Conservation (phyloP, 2,329 filamentous ascomycete species). For the Beauveria australis region DNA sequence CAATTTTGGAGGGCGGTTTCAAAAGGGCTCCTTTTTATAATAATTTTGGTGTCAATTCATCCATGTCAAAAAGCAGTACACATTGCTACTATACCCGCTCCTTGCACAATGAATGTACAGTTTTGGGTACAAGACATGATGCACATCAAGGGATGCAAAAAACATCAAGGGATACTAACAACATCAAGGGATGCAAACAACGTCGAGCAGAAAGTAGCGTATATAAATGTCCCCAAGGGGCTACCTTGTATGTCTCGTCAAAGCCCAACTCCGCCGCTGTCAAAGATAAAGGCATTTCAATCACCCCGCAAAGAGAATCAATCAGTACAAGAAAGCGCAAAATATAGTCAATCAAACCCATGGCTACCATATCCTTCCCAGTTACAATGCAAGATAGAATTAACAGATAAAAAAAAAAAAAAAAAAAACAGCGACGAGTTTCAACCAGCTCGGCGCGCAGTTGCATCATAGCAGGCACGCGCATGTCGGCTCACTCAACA, state of each 20-base stretch:
- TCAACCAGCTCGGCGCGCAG: neutral
- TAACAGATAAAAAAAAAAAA: constrained; percentile 1
- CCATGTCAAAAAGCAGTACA: neutral
- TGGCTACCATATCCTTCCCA: constrained; percentile 4
- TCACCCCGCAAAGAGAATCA: neutral
- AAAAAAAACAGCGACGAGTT: neutral
- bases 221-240: neutral
- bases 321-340: neutral
- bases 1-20: constrained; percentile 75
- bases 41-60: neutral
- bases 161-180: too few species aligned
- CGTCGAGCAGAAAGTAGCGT: constrained; percentile 1
- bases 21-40: constrained; percentile 60
- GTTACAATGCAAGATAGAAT: constrained; percentile 6
- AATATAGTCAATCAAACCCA: neutral
- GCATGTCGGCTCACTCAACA: neutral
- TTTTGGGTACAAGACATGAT: neutral
- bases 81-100: too few species aligned
- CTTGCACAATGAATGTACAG: neutral
- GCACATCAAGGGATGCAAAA: neutral
- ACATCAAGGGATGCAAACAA: neutral
- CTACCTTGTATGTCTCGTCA: constrained; percentile 4
- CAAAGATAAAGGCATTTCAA: constrained; percentile 12
- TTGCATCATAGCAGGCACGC: neutral
- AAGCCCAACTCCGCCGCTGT: constrained; percentile 15